Conservation (phyloP, 345 rosid genomes). For the Turnera subulata region DNA sequence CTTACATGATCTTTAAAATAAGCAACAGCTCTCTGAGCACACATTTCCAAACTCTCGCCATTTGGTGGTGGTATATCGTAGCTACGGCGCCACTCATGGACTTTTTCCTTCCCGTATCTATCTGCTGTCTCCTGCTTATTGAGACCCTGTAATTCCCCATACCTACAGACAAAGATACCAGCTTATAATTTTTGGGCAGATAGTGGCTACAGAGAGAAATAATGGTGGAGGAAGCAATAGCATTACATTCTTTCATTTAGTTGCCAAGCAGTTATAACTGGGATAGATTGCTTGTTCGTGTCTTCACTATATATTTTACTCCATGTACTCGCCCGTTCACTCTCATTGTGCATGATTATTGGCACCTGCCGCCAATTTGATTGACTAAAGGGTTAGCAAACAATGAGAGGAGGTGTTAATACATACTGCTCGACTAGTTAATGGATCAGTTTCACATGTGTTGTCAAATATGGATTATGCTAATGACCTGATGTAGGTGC, state of each 20-base stretch:
- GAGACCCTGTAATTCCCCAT: slow-evolving; percentile 94
- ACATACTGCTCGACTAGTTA: too few relatives aligned
- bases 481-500: too few relatives aligned
- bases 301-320: slow-evolving; percentile 88
- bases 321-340: slow-evolving; percentile 78
- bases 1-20: slow-evolving; percentile 52
- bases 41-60: slow-evolving; percentile 99
- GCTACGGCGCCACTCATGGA: slow-evolving; percentile 98
- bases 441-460: too few relatives aligned
- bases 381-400: slow-evolving; percentile 9
- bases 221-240: neutral
- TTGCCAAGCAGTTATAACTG: slow-evolving; percentile 91
- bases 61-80: slow-evolving; percentile 92
- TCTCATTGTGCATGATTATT: slow-evolving; percentile 66
- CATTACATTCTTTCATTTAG: slow-evolving; percentile 93
- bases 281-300: slow-evolving; percentile 69
- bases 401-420: neutral
- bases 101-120: slow-evolving; percentile 83
- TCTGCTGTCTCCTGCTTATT: slow-evolving; percentile 96
- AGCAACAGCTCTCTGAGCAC: slow-evolving; percentile 91
- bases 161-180: slow-evolving; percentile 43
- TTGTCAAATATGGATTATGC: too few relatives aligned
- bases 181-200: neutral
- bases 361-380: slow-evolving; percentile 60
- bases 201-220: neutral